Conservation (phyloP, 2,329 filamentous ascomycete genomes). For the Curvularia sp. region DNA sequence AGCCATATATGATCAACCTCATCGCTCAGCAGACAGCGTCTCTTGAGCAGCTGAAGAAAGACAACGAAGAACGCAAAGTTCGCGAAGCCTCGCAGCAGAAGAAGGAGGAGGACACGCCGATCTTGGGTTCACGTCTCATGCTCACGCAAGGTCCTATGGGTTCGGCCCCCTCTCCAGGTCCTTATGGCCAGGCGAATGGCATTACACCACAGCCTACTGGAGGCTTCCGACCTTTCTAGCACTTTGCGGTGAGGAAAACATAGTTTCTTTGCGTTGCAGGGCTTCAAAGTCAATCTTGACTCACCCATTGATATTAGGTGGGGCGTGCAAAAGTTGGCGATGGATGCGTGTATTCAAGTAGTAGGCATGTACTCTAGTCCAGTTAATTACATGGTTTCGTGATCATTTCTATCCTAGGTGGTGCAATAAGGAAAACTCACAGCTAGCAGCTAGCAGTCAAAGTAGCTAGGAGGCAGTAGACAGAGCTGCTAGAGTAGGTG, state of each 20-base stretch:
- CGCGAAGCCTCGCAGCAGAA: constrained; percentile 77
- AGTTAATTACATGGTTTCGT: constrained; percentile 27
- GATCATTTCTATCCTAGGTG: too few relatives aligned
- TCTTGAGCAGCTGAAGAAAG: constrained; percentile 84
- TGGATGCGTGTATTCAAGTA: constrained; percentile 26
- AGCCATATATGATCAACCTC: constrained; percentile 98
- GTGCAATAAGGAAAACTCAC: too few relatives aligned
- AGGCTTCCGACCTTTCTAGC: constrained; percentile 56
- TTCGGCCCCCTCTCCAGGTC: constrained; percentile 66
- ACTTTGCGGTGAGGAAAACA: background rate
- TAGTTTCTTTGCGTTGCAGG: background rate
- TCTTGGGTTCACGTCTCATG: constrained; percentile 91
- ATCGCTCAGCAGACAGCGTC: constrained; percentile 88
- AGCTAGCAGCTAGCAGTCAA: too few relatives aligned
- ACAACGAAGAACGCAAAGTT: constrained; percentile 91
- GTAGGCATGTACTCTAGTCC: constrained; percentile 44
- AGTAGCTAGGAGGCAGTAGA: too few relatives aligned
- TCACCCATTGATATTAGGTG: constrained; percentile 39
- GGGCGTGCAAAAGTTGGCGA: constrained; percentile 35
- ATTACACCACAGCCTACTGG: constrained; percentile 87
- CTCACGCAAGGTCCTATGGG: constrained; percentile 84
- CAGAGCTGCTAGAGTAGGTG: too few relatives aligned
- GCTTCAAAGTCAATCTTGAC: constrained; percentile 18
- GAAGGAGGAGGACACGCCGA: constrained; percentile 92
- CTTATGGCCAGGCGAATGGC: constrained; percentile 83